Conservation (phyloP, 441 rosid species). For the Flueggea neowawraea region DNA sequence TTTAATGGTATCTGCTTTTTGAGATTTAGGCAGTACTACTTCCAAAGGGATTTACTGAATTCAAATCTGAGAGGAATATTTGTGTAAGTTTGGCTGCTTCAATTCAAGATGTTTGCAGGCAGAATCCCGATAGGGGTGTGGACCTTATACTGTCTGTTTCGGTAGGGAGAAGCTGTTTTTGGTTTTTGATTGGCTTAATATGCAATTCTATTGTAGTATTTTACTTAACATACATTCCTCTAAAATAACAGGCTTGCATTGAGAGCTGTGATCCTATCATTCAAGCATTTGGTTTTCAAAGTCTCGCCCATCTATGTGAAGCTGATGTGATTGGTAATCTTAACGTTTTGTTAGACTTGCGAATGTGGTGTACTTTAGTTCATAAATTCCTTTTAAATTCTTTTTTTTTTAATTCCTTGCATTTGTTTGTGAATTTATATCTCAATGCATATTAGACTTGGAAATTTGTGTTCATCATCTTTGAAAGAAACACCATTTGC, state of each 20-base stretch:
- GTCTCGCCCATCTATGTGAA: slow-evolving; percentile 95
- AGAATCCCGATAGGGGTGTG: slow-evolving; percentile 96
- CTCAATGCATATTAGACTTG: no score
- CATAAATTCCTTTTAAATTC: not conserved
- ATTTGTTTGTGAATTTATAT: no score
- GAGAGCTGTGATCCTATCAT: slow-evolving; percentile 69
- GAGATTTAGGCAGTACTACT: slow-evolving; percentile 58
- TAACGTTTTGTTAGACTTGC: slow-evolving; percentile 6
- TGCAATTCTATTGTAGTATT: not conserved
- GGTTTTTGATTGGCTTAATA: not conserved
- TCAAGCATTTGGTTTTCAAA: slow-evolving; percentile 87
- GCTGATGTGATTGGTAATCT: slow-evolving; percentile 90
- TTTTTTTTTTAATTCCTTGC: no score
- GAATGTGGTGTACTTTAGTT: no score
- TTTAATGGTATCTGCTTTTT: slow-evolving; percentile 18
- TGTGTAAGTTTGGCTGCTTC: slow-evolving; percentile 85
- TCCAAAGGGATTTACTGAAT: slow-evolving; percentile 57
- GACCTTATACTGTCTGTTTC: slow-evolving; percentile 93
- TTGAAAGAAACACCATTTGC: no score
- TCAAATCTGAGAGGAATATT: slow-evolving; percentile 56
- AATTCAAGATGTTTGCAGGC: slow-evolving; percentile 73
- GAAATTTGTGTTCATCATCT: no score
- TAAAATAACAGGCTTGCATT: slow-evolving; percentile 70
- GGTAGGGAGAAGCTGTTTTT: slow-evolving; percentile 40
- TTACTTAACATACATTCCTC: slow-evolving; percentile 9